phyloP scores from a whole-genome alignment of 2,329 filamentous ascomycete genomes.

The Xylariaceae sp. region DNA sequence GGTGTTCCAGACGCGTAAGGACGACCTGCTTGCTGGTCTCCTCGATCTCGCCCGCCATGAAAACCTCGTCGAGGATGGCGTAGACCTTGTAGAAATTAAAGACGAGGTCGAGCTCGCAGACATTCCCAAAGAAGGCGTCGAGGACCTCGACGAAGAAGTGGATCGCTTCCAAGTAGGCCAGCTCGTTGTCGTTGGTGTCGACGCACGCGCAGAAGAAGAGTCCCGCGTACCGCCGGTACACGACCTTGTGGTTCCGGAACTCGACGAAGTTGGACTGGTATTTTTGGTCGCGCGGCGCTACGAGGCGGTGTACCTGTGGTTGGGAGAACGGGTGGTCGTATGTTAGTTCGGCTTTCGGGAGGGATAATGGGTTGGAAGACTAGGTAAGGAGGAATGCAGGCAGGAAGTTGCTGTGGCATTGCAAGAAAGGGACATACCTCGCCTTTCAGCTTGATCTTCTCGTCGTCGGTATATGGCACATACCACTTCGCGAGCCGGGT shows the following conservation, averaged over 20 bases:
- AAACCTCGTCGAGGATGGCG: slow-evolving; percentile 97
- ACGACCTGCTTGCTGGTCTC: slow-evolving; percentile 99
- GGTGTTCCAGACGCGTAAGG: slow-evolving; percentile 87
- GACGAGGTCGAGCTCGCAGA: slow-evolving; percentile 94
- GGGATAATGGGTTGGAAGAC: slow-evolving; percentile 2
- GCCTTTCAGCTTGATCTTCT: slow-evolving; percentile 99
- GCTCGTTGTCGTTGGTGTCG: slow-evolving; percentile 98
- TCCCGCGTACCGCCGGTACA: slow-evolving; percentile 96
- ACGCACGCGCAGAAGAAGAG: slow-evolving; percentile 99
- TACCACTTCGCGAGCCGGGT: slow-evolving; percentile 99
- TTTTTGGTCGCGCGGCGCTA: slow-evolving; percentile 97
- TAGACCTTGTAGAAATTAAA: slow-evolving; percentile 90
- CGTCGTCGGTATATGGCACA: slow-evolving; percentile 95
- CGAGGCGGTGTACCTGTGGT: slow-evolving; percentile 86
- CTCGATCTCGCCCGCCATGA: slow-evolving; percentile 96
- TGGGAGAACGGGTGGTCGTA: slow-evolving; percentile 2
- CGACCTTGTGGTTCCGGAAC: slow-evolving; percentile 91
- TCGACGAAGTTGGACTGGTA: slow-evolving; percentile 99
- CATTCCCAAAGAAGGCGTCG: slow-evolving; percentile 98
- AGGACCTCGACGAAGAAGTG: slow-evolving; percentile 99
- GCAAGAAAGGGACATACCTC: slow-evolving; percentile 64
- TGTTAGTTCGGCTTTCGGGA: neutral
- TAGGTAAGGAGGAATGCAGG: neutral
- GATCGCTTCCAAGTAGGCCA: slow-evolving; percentile 95
- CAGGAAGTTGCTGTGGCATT: too few relatives aligned